These are phyloP conservation scores for Meyerozyma guilliermondii DNA, from an alignment of 1,139 yeast species.

Conservation along the genomic window DNA sequence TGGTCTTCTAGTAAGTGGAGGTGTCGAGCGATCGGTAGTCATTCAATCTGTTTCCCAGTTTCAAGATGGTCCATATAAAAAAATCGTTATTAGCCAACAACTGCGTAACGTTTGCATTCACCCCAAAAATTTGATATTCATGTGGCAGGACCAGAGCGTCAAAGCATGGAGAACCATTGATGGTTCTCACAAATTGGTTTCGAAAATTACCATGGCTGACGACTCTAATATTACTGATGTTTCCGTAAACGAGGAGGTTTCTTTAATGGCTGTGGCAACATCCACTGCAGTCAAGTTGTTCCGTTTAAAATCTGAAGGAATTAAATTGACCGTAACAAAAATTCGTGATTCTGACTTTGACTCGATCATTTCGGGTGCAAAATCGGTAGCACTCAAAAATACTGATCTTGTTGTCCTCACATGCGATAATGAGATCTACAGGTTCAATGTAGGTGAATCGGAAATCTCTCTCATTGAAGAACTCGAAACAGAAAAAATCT, in stretches of 20 bases:
- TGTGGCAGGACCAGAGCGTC: conserved; percentile 81
- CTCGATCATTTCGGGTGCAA: conserved; percentile 50
- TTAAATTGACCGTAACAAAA: conserved; percentile 48
- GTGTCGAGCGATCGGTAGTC: conserved; percentile 79
- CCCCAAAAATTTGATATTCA: conserved; percentile 40
- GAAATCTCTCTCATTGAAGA: conserved; percentile 35
- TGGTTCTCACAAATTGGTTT: conserved; percentile 46
- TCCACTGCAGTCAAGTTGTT: conserved; percentile 67
- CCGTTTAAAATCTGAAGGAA: conserved; percentile 33
- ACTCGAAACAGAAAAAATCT: conserved; percentile 19
- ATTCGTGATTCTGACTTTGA: conserved; percentile 47
- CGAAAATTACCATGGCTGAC: conserved; percentile 63
- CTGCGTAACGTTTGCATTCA: conserved; percentile 52
- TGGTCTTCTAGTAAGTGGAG: conserved; percentile 77
- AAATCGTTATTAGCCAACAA: conserved; percentile 64
- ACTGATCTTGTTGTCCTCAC: conserved; percentile 51
- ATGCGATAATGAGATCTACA: conserved; percentile 59
- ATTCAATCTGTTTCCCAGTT: conserved; percentile 65
- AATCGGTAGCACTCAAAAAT: conserved; percentile 42
- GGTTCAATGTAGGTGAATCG: conserved; percentile 40
- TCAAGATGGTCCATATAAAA: conserved; percentile 69
- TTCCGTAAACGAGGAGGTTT: conserved; percentile 62
- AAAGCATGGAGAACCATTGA: conserved; percentile 71
- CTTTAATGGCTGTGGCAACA: conserved; percentile 67
- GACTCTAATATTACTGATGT: conserved; percentile 79